These are phyloP conservation scores for Cyclotella baltica DNA, from an alignment of 108 stramenopile species.

Conservation along the genomic window DNA sequence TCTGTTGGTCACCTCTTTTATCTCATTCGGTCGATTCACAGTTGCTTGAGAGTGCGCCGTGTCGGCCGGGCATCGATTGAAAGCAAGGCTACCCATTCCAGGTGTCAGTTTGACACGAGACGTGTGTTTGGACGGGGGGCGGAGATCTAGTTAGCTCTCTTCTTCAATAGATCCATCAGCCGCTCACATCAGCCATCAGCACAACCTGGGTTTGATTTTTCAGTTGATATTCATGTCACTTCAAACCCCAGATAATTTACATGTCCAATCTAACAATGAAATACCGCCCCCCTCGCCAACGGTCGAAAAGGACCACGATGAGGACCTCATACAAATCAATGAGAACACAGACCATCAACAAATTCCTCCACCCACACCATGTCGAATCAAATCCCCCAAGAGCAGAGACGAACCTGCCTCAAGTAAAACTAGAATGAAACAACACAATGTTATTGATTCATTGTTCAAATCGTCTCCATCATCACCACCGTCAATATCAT, in stretches of 20 bases:
- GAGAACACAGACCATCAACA: background rate
- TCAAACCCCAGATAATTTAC: background rate
- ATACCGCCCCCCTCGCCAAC: background rate
- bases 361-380: background rate
- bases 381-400: conserved; percentile 6
- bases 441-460: conserved; percentile 6
- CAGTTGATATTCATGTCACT: conserved; percentile 13
- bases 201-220: too few relatives aligned
- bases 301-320: background rate
- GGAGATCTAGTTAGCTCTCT: too few relatives aligned
- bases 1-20: too few relatives aligned
- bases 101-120: too few relatives aligned
- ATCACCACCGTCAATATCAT: background rate
- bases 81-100: too few relatives aligned
- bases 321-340: background rate
- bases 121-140: too few relatives aligned
- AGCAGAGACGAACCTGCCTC: background rate
- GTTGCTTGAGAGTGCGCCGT: too few relatives aligned
- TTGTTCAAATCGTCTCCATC: background rate
- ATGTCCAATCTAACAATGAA: conserved; percentile 5
- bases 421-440: background rate
- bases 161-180: too few relatives aligned
- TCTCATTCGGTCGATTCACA: too few relatives aligned
- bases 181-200: too few relatives aligned
- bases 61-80: too few relatives aligned